Evolutionary conservation across 2,329 filamentous ascomycete genomes (phyloP).

Genomic region (Stachybotrys elegans): DNA sequence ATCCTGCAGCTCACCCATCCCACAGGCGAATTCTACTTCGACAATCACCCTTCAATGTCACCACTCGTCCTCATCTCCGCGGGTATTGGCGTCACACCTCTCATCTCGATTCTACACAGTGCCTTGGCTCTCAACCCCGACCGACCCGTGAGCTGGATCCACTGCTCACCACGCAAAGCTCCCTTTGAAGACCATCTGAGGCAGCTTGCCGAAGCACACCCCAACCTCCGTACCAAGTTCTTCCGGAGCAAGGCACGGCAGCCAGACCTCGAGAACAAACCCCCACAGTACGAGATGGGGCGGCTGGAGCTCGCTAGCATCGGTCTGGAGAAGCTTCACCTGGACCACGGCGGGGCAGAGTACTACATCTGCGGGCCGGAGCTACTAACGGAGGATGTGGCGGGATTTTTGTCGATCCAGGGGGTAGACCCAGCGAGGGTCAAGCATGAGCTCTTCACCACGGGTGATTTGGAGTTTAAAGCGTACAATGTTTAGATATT

Average conservation of each 20-base stretch:
- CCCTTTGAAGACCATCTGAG: conserved; percentile 52
- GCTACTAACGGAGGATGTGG: conserved; percentile 49
- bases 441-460: conserved; percentile 43
- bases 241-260: conserved; percentile 45
- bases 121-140: conserved; percentile 37
- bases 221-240: conserved; percentile 34
- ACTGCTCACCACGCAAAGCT: conserved; percentile 46
- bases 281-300: conserved; percentile 8
- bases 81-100: conserved; percentile 55
- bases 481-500: not conserved
- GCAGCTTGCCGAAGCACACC: conserved; percentile 32
- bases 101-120: conserved; percentile 56
- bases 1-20: conserved; percentile 59
- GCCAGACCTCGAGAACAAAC: conserved; percentile 35
- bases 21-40: conserved; percentile 27
- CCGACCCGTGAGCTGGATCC: conserved; percentile 53
- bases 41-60: conserved; percentile 19
- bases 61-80: conserved; percentile 59
- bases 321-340: conserved; percentile 37
- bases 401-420: conserved; percentile 33
- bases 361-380: conserved; percentile 53
- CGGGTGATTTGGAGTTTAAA: conserved; percentile 35
- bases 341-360: conserved; percentile 40
- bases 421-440: conserved; percentile 33
- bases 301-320: conserved; percentile 41